Evolutionary conservation across 805 yeast species (phyloP).

Genomic region (Helenozyma baotianmanensis): DNA sequence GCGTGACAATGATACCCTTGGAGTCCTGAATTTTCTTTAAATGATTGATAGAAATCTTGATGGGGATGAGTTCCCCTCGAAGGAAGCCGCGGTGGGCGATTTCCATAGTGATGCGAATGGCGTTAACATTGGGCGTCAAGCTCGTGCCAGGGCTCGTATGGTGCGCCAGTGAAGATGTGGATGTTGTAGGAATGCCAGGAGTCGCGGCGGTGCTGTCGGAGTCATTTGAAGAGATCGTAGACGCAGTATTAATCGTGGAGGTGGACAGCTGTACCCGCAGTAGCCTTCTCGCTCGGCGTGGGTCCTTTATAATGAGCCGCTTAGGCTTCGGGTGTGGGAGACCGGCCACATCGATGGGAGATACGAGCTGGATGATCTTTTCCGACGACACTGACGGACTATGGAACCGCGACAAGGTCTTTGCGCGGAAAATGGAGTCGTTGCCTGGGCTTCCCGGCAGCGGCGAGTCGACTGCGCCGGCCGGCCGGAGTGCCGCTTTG

Average conservation of each 20-base stretch:
- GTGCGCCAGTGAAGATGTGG: too few species aligned
- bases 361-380: constrained; percentile 53
- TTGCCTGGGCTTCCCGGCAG: constrained; percentile 3
- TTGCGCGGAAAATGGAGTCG: neutral
- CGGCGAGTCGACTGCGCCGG: constrained; percentile 7
- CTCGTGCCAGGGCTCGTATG: constrained; percentile 1
- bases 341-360: constrained; percentile 68
- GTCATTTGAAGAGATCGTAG: constrained; percentile 30
- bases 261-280: constrained; percentile 34
- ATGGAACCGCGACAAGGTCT: constrained; percentile 20
- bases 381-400: constrained; percentile 45
- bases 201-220: constrained; percentile 2
- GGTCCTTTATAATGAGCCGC: constrained; percentile 56
- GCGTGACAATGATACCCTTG: constrained; percentile 71
- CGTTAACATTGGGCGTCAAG: constrained; percentile 13
- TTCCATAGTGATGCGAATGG: constrained; percentile 34
- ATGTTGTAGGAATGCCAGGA: too few species aligned
- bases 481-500: constrained; percentile 39
- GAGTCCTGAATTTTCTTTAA: constrained; percentile 64
- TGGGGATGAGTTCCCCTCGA: constrained; percentile 75
- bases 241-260: constrained; percentile 29
- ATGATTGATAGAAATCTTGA: constrained; percentile 63
- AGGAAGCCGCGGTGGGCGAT: constrained; percentile 63
- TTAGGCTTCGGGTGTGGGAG: constrained; percentile 67
- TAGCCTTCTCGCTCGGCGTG: constrained; percentile 24